Evolutionary conservation across 805 yeast species (phyloP), one percentile per base, ranked within the genome.

Genomic region (Ogataea neopini): DNA sequence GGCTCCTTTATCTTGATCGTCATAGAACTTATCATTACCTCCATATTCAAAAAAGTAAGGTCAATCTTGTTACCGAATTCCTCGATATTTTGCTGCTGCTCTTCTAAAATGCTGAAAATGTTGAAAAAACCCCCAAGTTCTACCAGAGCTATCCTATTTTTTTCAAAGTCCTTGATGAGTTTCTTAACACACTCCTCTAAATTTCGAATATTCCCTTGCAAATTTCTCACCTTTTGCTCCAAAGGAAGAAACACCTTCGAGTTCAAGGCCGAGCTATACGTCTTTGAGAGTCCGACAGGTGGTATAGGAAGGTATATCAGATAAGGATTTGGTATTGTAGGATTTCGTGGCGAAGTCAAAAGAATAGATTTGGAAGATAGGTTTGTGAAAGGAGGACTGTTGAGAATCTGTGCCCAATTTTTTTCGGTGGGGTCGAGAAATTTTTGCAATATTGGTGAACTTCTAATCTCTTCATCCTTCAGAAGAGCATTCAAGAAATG

Each of bases 61-160:
- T 80, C 84, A 14, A 79, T 68, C 10, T 73, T 71, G 41, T 79
- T 76, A 1, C 84, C 84, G 52, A 79, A 76, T 43, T 68, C 69
- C 57, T 80, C 84, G 32, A 79, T 70, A 14, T 56, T 32, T 25
- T 49, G 50, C 25, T 63, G 60, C 33, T 64, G 66, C 22, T 62
- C 63, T 67, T 71, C 70, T 64, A 64, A 72, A 28, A 80, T 69
- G 17, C 81, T 75, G 53, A 79, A 77, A 49, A 79, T 76, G 59
- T 80, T 80, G 54, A 79, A 70, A 54, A 77, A 76, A 3, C 81
- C 83, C 17, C 84, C 84, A 43, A 80, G 64, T 56, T 78, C 81
- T 11, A 78, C 70, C 52, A 79, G 57, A 4, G 68, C 63, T 13
- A 64, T 49, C 42, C 76, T 66, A 28, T 75, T 60, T 0, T 57